Evolutionary conservation across 257 asterid genomes (phyloP), one percentile per base, ranked within the genome.

Genomic region (Solanum corneliomulleri): DNA sequence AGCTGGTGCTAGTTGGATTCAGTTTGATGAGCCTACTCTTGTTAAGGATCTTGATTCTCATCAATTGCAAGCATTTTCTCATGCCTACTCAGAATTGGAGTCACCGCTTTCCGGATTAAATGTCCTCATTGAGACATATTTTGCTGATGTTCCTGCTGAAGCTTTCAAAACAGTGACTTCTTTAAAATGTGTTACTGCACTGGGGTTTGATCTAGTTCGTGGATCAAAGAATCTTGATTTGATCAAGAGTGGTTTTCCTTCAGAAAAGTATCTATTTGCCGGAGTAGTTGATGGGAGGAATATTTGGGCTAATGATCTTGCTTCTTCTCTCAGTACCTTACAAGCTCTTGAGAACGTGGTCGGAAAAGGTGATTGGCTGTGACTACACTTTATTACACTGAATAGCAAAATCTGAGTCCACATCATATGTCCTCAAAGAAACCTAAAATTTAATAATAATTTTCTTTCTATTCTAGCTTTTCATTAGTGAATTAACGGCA

Each of bases 201-300:
- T 89, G 62, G 94, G 93, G 23, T 92, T 92, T 74, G 94, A 92
- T 88, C 85, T 92, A 89, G 89, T 91, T 56, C 98, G 99, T 89
- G 99, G 99, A 87, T 70, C 92, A 23, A 89, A 92, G 90, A 94
- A 95, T 87, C 89, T 95, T 88, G 99, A 94, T 84, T 89, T 95
- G 93, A 93, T 97, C 89, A 95, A 93, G 93, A 89, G 91, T 81
- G 93, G 94, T 52, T 94, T 97, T 83, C 99, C 99, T 60, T 86
- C 97, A 27, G 99, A 98, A 85, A 97, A 97, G 82, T 94, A 93
- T 92, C 93, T 97, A 58, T 95, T 95, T 88, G 99, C 99, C 15
- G 99, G 99, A 86, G 94, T 95, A 83, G 99, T 97, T 90, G 99
- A 97, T 87, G 99, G 99, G 91, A 97, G 99, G 93, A 97, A 97